Percentiles rank a stretch among this genome's conserved stretches.
phyloP scores from a whole-genome alignment of 495 filamentous ascomycete genomes.

The Darksidea phi region DNA sequence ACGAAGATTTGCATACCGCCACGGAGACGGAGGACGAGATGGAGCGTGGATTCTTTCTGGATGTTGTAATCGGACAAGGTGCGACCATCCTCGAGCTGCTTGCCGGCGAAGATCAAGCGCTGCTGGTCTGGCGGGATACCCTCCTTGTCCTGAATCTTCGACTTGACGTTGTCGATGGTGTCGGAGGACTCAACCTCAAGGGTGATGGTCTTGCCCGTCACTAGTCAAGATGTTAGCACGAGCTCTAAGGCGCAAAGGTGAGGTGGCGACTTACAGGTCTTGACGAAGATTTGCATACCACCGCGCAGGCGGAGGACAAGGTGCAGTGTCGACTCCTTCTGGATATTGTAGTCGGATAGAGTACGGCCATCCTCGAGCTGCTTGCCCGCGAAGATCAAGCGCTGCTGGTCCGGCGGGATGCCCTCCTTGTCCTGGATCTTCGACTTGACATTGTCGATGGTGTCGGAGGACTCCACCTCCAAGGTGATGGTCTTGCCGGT shows the following conservation, averaged over 20 bases:
- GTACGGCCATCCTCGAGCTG: constrained; percentile 97
- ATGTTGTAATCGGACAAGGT: constrained; percentile 74
- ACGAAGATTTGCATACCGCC: constrained; percentile 77
- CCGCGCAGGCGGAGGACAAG: constrained; percentile 95
- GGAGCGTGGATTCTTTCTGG: constrained; percentile 69
- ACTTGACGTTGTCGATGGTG: constrained; percentile 94
- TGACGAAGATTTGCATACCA: constrained; percentile 91
- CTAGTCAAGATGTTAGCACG: constrained; percentile 47
- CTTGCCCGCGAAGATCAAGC: constrained; percentile 97
- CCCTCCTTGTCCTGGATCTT: constrained; percentile 99
- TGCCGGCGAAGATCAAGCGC: constrained; percentile 70
- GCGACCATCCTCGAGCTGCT: constrained; percentile 70
- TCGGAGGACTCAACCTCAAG: constrained; percentile 95
- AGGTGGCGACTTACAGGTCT: constrained; percentile 55
- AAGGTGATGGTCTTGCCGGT: constrained; percentile 99
- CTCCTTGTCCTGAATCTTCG: constrained; percentile 77
- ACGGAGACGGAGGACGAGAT: constrained; percentile 68
- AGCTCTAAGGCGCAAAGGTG: background rate
- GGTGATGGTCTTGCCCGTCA: constrained; percentile 98
- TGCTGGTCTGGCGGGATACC: constrained; percentile 77
- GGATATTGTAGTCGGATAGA: constrained; percentile 96
- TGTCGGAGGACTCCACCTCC: constrained; percentile 97
- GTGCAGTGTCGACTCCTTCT: constrained; percentile 96
- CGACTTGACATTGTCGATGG: constrained; percentile 97
- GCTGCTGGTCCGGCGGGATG: constrained; percentile 96